Conservation (phyloP, 1,284 basidiomycete species). For the Marasmius fiardii region DNA sequence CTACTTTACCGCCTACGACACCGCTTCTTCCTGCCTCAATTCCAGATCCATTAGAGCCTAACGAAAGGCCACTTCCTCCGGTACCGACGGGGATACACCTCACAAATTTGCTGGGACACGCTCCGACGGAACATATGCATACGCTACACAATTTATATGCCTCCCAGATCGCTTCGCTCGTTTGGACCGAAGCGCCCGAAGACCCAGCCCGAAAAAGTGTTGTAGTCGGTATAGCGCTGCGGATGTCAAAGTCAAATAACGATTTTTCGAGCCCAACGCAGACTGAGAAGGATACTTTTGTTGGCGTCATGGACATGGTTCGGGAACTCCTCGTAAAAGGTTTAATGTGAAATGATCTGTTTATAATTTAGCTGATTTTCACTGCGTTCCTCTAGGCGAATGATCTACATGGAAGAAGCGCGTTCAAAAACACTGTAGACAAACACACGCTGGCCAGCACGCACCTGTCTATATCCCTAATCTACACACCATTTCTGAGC, state of each 20-base stretch:
- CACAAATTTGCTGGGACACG: conserved; percentile 74
- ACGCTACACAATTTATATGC: conserved; percentile 82
- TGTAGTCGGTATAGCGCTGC: conserved; percentile 69
- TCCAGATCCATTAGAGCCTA: conserved; percentile 31
- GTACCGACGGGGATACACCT: conserved; percentile 74
- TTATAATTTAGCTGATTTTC: not conserved
- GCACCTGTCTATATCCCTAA: not conserved
- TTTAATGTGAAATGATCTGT: not conserved
- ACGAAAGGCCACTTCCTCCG: conserved; percentile 48
- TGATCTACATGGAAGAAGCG: not conserved
- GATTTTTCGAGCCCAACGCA: conserved; percentile 32
- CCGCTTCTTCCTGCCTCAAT: conserved; percentile 48
- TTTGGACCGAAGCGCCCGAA: conserved; percentile 62
- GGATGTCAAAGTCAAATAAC: conserved; percentile 29
- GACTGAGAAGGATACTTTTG: conserved; percentile 58
- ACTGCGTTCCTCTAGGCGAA: not conserved
- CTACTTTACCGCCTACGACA: conserved; percentile 65
- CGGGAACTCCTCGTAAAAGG: conserved; percentile 34
- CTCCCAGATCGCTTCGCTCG: conserved; percentile 80
- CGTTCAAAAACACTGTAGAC: not conserved
- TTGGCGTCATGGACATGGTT: conserved; percentile 65
- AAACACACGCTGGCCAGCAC: not conserved
- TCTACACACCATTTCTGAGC: not conserved
- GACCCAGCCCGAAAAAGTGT: conserved; percentile 46
- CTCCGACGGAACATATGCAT: conserved; percentile 58